Evolutionary conservation across 192 early-diverging fungal genomes (phyloP).

Genomic region (Entrophospora sp.): DNA sequence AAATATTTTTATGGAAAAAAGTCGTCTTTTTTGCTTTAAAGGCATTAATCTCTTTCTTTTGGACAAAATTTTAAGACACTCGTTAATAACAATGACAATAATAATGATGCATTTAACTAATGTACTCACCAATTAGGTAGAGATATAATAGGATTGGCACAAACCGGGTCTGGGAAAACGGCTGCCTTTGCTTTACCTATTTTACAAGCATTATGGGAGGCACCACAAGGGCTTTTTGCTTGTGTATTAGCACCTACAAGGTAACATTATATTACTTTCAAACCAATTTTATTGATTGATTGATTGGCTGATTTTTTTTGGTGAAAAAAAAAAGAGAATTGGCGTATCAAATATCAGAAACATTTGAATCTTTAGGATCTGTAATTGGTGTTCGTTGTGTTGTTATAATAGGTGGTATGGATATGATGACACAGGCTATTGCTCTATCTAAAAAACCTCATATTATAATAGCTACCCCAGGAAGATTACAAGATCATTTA

Average conservation of each 20-base stretch:
- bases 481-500: slow-evolving; percentile 89
- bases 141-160: slow-evolving; percentile 97
- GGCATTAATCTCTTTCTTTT: neutral
- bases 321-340: slow-evolving; percentile 57
- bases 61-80: neutral
- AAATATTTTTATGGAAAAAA: neutral
- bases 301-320: neutral
- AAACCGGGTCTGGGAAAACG: slow-evolving; percentile 90
- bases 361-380: slow-evolving; percentile 83
- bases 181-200: slow-evolving; percentile 82
- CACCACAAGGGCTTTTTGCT: slow-evolving; percentile 84
- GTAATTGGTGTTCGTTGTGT: slow-evolving; percentile 87
- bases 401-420: slow-evolving; percentile 94
- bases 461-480: slow-evolving; percentile 91
- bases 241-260: slow-evolving; percentile 95
- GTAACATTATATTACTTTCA: slow-evolving; percentile 25
- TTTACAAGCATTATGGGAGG: slow-evolving; percentile 77
- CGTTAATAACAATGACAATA: neutral
- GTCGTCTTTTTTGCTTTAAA: neutral
- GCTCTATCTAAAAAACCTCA: slow-evolving; percentile 93
- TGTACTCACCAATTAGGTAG: slow-evolving; percentile 27
- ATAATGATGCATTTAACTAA: neutral
- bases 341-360: slow-evolving; percentile 90
- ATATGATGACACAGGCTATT: slow-evolving; percentile 93
- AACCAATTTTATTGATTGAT: neutral